Evolutionary conservation across 208 protist species (phyloP).

Genomic region (Trypanosoma lewisi): DNA sequence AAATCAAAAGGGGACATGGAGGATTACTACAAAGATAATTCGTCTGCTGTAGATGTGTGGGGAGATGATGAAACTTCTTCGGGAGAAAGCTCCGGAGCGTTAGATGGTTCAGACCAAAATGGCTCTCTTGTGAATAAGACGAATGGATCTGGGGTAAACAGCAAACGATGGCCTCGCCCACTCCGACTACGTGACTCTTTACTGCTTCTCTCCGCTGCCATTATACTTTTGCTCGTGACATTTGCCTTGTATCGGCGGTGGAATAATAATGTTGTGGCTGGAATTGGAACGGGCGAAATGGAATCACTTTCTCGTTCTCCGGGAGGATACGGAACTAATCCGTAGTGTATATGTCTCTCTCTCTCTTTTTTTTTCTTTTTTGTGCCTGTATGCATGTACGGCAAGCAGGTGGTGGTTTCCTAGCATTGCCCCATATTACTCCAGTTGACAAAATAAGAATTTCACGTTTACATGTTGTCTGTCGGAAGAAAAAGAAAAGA

Average conservation of each 20-base stretch:
- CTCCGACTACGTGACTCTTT: neutral
- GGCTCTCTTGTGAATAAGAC: neutral
- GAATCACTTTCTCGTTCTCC: neutral
- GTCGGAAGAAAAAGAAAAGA: neutral
- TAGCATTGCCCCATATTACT: no score
- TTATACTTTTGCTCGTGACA: slow-evolving; percentile 15
- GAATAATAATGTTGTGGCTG: neutral
- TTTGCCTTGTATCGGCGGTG: slow-evolving; percentile 13
- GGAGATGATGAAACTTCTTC: neutral
- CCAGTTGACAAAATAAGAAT: no score
- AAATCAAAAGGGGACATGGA: slow-evolving; percentile 2
- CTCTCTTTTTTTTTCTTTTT: neutral
- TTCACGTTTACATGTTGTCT: no score
- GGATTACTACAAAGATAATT: slow-evolving; percentile 7
- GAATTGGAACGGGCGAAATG: neutral
- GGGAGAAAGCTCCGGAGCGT: neutral
- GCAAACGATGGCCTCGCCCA: slow-evolving; percentile 2
- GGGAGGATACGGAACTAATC: slow-evolving; percentile 12
- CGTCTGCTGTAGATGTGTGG: slow-evolving; percentile 6
- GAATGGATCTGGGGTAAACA: neutral
- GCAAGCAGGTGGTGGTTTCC: no score
- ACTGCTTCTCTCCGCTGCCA: slow-evolving; percentile 2
- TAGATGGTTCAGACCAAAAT: neutral
- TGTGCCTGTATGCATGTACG: neutral
- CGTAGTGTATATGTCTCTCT: neutral